These are phyloP conservation scores for Colletotrichum sansevieriae DNA, from an alignment of 2,329 filamentous ascomycete genomes.

Conservation along the genomic window DNA sequence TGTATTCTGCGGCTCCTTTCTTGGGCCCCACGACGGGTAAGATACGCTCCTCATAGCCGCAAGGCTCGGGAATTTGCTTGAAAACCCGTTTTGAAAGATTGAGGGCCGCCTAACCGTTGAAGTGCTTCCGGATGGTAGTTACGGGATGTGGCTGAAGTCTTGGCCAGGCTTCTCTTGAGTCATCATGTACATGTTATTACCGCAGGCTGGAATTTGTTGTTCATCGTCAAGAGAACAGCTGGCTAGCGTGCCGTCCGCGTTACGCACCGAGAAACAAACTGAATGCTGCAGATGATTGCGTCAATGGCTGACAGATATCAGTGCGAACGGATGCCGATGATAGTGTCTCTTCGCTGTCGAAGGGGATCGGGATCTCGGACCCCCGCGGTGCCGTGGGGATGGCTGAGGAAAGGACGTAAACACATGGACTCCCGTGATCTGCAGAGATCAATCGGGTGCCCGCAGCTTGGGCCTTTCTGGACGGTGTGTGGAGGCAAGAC, in stretches of 20 bases:
- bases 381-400: not conserved
- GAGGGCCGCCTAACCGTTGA: too few species aligned
- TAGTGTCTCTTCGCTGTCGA: not conserved
- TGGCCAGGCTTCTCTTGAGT: not conserved
- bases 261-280: not conserved
- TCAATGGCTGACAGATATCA: constrained; percentile 28
- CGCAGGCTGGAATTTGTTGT: not conserved
- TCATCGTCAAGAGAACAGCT: constrained; percentile 2
- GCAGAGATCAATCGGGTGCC: not conserved
- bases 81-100: too few species aligned
- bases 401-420: constrained; percentile 1
- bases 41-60: too few species aligned
- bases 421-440: constrained; percentile 24
- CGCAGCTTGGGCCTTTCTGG: constrained; percentile 10
- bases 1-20: too few species aligned
- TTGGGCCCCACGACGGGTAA: too few species aligned
- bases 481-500: not conserved
- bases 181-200: not conserved
- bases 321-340: constrained; percentile 29
- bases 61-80: too few species aligned
- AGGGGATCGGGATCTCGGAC: not conserved
- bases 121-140: too few species aligned
- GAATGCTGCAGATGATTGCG: constrained; percentile 11
- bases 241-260: constrained; percentile 18
- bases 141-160: not conserved